Conservation (phyloP, 371 early-diverging fungal species). For the Choanephora cucurbitarum region DNA sequence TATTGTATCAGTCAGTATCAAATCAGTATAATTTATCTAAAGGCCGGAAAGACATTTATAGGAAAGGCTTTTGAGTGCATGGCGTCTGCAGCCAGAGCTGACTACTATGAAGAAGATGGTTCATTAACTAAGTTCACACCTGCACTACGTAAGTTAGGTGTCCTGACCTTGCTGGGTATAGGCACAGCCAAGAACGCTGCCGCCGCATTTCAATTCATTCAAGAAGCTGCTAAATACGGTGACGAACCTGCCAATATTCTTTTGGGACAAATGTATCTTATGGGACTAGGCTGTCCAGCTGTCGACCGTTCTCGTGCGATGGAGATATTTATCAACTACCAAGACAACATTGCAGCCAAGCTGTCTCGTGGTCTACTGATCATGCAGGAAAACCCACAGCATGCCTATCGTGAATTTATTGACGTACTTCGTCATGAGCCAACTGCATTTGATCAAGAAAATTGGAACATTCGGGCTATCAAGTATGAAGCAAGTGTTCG, state of each 20-base stretch:
- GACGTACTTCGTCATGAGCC: slow-evolving; percentile 1
- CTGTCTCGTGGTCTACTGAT: slow-evolving; percentile 17
- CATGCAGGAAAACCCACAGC: slow-evolving; percentile 14
- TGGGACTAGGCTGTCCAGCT: slow-evolving; percentile 6
- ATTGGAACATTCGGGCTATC: slow-evolving; percentile 16
- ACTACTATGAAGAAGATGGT: background rate
- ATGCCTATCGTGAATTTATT: slow-evolving; percentile 15
- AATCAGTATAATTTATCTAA: slow-evolving; percentile 20
- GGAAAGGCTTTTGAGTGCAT: slow-evolving; percentile 13
- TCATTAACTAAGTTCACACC: background rate
- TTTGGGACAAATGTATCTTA: slow-evolving; percentile 24
- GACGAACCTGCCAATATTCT: slow-evolving; percentile 19
- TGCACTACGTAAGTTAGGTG: slow-evolving; percentile 16
- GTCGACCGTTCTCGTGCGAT: slow-evolving; percentile 11
- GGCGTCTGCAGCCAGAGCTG: slow-evolving; percentile 5
- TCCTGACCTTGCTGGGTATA: slow-evolving; percentile 13
- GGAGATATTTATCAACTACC: slow-evolving; percentile 8
- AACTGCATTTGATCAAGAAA: slow-evolving; percentile 13
- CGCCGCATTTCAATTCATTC: slow-evolving; percentile 11
- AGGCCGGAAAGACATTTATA: slow-evolving; percentile 6
- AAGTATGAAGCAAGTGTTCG: slow-evolving; percentile 18
- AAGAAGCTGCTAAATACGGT: slow-evolving; percentile 15
- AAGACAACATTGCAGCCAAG: slow-evolving; percentile 19
- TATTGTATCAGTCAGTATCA: slow-evolving; percentile 18
- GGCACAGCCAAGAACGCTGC: slow-evolving; percentile 7